phyloP scores from a whole-genome alignment of 441 rosid genomes.

The Populus hybrid region DNA sequence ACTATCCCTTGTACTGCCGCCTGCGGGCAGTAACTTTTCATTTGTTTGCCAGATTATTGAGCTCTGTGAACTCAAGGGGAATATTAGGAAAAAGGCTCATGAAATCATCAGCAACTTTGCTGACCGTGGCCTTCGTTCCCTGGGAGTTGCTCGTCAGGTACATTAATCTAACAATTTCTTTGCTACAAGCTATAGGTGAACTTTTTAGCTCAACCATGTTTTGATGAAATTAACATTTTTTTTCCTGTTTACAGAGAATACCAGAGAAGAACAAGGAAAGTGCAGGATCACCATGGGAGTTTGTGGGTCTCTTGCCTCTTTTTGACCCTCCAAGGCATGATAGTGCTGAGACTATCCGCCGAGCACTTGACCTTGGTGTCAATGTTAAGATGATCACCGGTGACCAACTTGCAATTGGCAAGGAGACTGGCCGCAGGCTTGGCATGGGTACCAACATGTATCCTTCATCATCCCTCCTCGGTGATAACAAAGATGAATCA shows the following conservation, averaged over 20 bases:
- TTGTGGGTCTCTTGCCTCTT: slow-evolving; percentile 73
- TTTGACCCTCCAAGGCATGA: slow-evolving; percentile 92
- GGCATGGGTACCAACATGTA: slow-evolving; percentile 95
- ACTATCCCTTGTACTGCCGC: background rate
- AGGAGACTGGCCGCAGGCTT: slow-evolving; percentile 82
- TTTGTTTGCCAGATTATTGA: background rate
- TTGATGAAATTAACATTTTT: background rate
- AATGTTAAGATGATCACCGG: slow-evolving; percentile 93
- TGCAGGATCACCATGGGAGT: slow-evolving; percentile 71
- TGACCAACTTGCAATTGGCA: slow-evolving; percentile 88
- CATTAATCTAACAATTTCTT: background rate
- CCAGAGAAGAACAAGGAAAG: slow-evolving; percentile 70
- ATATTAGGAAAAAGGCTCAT: slow-evolving; percentile 31
- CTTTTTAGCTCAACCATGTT: background rate
- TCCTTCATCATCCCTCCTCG: slow-evolving; percentile 73
- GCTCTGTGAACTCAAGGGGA: background rate
- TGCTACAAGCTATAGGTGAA: background rate
- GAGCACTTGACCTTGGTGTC: slow-evolving; percentile 84
- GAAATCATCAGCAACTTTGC: slow-evolving; percentile 60
- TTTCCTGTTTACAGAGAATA: slow-evolving; percentile 31
- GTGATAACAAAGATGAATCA: slow-evolving; percentile 50
- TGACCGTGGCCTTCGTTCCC: slow-evolving; percentile 71
- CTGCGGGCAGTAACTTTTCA: background rate
- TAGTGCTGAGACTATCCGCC: slow-evolving; percentile 76
- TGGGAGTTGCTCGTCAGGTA: slow-evolving; percentile 52